Percentiles rank a stretch among this genome's conserved stretches.
These are phyloP conservation scores for Cyberlindnera maritima DNA, from an alignment of 805 yeast species.

Conservation along the genomic window DNA sequence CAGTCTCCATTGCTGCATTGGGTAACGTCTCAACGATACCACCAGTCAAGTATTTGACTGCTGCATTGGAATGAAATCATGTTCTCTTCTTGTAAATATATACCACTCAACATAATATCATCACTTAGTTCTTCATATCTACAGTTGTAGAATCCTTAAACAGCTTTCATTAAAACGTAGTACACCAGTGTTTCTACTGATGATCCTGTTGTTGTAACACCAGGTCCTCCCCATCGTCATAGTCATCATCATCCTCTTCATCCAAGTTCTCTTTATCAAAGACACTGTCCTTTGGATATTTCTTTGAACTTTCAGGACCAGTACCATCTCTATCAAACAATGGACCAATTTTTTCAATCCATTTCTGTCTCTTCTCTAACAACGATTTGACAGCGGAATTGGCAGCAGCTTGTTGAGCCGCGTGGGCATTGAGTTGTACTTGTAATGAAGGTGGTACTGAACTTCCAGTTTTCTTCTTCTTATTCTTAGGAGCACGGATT, in stretches of 20 bases:
- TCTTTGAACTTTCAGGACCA: slow-evolving; percentile 22
- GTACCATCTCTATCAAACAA: slow-evolving; percentile 49
- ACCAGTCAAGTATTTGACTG: slow-evolving; percentile 57
- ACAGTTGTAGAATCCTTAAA: background rate
- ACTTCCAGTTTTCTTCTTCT: slow-evolving; percentile 34
- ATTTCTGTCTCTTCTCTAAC: slow-evolving; percentile 79
- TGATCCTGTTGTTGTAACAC: slow-evolving; percentile 21
- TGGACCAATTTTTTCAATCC: slow-evolving; percentile 90
- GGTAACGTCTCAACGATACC: slow-evolving; percentile 80
- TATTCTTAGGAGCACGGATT: slow-evolving; percentile 62
- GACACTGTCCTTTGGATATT: slow-evolving; percentile 23
- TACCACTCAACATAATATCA: background rate
- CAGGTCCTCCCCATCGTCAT: slow-evolving; percentile 35
- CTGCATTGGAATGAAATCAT: slow-evolving; percentile 24
- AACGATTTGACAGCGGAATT: slow-evolving; percentile 76
- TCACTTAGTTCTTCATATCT: background rate
- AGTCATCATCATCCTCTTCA: slow-evolving; percentile 30
- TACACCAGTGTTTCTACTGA: slow-evolving; percentile 5
- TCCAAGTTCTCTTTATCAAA: slow-evolving; percentile 26
- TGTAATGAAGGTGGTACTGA: slow-evolving; percentile 31
- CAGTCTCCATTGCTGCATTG: slow-evolving; percentile 86
- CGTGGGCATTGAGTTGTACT: slow-evolving; percentile 29
- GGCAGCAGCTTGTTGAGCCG: slow-evolving; percentile 63
- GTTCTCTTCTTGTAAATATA: background rate
- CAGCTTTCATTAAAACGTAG: background rate